These are phyloP conservation scores for Neopestalotiopsis clavispora DNA, from an alignment of 2,329 filamentous ascomycete species.

Conservation along the genomic window DNA sequence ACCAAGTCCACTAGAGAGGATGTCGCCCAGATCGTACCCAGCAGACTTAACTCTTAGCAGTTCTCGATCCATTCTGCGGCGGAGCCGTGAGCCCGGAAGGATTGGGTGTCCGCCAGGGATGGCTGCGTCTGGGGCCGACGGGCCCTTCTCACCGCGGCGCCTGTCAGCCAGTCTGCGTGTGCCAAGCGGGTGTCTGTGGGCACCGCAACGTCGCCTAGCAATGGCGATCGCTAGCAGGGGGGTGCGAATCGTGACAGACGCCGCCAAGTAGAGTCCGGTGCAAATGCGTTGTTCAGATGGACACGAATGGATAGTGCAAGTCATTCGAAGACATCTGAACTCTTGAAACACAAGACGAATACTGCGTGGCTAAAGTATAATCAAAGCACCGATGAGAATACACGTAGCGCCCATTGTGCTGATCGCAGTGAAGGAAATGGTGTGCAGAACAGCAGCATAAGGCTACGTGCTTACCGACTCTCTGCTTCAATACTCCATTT, in stretches of 20 bases:
- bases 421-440: no score
- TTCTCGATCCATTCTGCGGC: conserved; percentile 1
- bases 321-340: no score
- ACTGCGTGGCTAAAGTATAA: no score
- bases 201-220: neutral
- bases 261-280: neutral
- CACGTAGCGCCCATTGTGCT: no score
- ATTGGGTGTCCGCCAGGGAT: neutral
- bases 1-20: neutral
- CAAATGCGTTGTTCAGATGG: neutral
- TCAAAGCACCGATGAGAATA: no score
- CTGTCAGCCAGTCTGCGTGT: neutral
- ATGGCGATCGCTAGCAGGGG: conserved; percentile 1
- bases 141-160: conserved; percentile 1
- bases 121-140: neutral
- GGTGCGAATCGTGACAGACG: neutral
- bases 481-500: no score
- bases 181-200: neutral
- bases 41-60: neutral
- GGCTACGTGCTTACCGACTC: no score
- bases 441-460: no score
- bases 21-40: neutral
- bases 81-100: conserved; percentile 6
- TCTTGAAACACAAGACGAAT: no score
- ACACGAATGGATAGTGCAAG: neutral